Conservation (phyloP, 2,329 filamentous ascomycete species). For the Thielaviopsis ethacetica region DNA sequence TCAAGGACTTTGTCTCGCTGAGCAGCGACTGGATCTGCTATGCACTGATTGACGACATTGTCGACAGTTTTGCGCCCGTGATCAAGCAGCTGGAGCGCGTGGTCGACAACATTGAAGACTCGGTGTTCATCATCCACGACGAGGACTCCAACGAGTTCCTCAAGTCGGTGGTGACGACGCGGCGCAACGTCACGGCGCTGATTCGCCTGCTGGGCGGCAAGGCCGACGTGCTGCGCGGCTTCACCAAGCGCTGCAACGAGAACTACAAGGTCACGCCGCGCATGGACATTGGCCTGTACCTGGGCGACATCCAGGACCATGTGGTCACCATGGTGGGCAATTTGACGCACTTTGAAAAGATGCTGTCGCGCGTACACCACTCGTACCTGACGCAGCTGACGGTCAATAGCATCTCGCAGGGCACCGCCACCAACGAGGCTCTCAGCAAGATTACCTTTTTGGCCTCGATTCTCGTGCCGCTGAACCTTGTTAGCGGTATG, state of each 20-base stretch:
- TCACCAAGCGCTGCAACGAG: slow-evolving; percentile 97
- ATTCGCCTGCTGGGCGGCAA: slow-evolving; percentile 90
- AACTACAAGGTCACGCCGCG: slow-evolving; percentile 89
- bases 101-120: slow-evolving; percentile 86
- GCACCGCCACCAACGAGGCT: slow-evolving; percentile 73
- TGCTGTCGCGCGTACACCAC: slow-evolving; percentile 81
- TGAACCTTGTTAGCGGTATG: slow-evolving; percentile 78
- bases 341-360: slow-evolving; percentile 90
- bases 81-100: slow-evolving; percentile 77
- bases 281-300: slow-evolving; percentile 90
- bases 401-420: slow-evolving; percentile 78
- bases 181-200: slow-evolving; percentile 87
- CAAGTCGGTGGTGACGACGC: slow-evolving; percentile 71
- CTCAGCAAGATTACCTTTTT: slow-evolving; percentile 91
- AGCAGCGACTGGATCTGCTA: slow-evolving; percentile 99
- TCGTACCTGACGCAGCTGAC: slow-evolving; percentile 93
- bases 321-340: slow-evolving; percentile 99
- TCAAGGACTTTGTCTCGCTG: slow-evolving; percentile 88
- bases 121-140: slow-evolving; percentile 79
- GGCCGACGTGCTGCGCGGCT: slow-evolving; percentile 94
- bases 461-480: slow-evolving; percentile 86
- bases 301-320: slow-evolving; percentile 97
- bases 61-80: slow-evolving; percentile 83
- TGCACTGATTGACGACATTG: slow-evolving; percentile 94
- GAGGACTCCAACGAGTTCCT: slow-evolving; percentile 83